A percentile compares a stretch with the other conserved stretches of the same genome.
Conservation (phyloP, 768 basidiomycete genomes). For the Rhizopogon rudus region DNA sequence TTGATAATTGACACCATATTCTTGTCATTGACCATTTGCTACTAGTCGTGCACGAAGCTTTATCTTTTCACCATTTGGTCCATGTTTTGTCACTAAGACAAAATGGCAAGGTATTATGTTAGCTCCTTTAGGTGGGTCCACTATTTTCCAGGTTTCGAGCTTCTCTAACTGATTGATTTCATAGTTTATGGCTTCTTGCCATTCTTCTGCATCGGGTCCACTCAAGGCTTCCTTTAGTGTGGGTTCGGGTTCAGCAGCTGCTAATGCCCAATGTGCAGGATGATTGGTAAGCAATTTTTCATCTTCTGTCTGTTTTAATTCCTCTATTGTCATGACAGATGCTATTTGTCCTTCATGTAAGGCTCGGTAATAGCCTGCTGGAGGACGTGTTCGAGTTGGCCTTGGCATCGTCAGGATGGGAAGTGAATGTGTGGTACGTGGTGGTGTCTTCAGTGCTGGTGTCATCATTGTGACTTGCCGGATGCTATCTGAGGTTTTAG, state of each 20-base stretch:
- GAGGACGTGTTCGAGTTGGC: neutral
- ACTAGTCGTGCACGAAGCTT: too few species aligned
- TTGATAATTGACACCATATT: too few species aligned
- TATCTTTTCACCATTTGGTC: too few species aligned
- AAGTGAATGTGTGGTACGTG: neutral
- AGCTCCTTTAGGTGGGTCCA: constrained; percentile 16
- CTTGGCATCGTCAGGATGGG: constrained; percentile 10
- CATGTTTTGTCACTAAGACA: neutral
- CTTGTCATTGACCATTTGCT: too few species aligned
- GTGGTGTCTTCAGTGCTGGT: neutral
- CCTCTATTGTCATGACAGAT: neutral
- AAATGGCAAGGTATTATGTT: constrained; percentile 21
- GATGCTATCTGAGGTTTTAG: too few species aligned
- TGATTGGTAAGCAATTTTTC: neutral
- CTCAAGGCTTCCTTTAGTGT: neutral
- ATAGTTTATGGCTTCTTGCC: constrained; percentile 4
- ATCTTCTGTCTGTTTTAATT: neutral
- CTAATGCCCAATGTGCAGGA: too few species aligned
- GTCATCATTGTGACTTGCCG: neutral
- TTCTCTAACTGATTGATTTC: constrained; percentile 13
- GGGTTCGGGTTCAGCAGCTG: neutral
- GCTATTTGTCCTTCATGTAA: neutral
- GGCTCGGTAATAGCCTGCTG: neutral
- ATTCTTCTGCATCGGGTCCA: constrained; percentile 1
- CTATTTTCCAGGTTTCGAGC: constrained; percentile 21